Evolutionary conservation across 1,139 yeast genomes (phyloP), one percentile per base, ranked within the genome.

Genomic region (Pichia norvegensis): DNA sequence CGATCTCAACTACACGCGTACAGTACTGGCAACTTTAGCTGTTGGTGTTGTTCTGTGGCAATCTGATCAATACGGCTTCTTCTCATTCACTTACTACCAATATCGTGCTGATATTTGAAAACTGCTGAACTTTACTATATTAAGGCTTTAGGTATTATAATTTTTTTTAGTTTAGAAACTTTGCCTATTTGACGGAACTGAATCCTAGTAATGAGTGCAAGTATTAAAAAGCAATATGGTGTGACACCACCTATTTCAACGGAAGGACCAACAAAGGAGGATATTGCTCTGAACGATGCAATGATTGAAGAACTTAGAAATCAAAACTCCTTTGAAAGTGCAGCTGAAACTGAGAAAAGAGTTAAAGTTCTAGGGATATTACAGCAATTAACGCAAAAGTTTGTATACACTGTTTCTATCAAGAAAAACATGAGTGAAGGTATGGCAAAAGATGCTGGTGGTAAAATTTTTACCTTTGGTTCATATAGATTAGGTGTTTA

Each of bases 391-490:
- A 76, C 84, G 0, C 76, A 81, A 56, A 86, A 84, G 52, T 90
- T 92, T 65, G 98, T 92, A 1, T 84, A 78, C 57, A 75, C 68
- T 10, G 97, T 88, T 10, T 84, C 95, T 2, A 72, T 76, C 52
- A 78, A 73, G 49, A 86, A 84, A 60, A 88, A 92, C 60, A 88
- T 92, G 97, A 79, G 92, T 29, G 97, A 92, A 51, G 96, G 97
- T 5, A 88, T 92, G 96, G 96, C 98, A 0, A 76, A 69, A 51
- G 98, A 92, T 64, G 95, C 97, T 0, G 98, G 98, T 36, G 98
- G 98, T 17, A 94, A 94, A 64, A 78, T 94, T 14, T 92, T 90
- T 62, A 88, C 97, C 0, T 92, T 78, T 66, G 99, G 99, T 0
- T 90, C 97, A 0, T 92, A 90, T 60, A 72, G 96, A 51, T 68